A percentile compares a stretch with the other conserved stretches of the same genome.
These are phyloP conservation scores for Typha latifolia DNA, from an alignment of 176 grass and related monocot species.

Conservation along the genomic window DNA sequence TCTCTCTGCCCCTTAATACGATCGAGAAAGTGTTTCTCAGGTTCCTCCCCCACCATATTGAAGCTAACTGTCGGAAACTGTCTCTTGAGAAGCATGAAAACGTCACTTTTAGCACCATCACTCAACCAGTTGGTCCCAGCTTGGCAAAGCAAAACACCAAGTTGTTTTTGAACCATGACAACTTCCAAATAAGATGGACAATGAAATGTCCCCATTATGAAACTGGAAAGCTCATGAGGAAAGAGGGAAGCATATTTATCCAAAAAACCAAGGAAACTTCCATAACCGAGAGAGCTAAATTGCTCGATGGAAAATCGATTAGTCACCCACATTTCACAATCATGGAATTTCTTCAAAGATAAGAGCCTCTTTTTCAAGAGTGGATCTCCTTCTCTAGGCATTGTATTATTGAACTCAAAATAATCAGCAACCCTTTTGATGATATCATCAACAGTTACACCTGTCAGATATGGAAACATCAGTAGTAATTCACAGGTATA, in stretches of 20 bases:
- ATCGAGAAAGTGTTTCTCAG: conserved; percentile 19
- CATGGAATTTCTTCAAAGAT: conserved; percentile 43
- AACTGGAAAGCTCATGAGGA: conserved; percentile 33
- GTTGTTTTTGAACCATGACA: conserved; percentile 49
- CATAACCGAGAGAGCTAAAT: conserved; percentile 72
- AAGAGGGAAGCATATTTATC: conserved; percentile 45
- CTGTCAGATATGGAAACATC: conserved; percentile 19
- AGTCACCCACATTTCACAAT: conserved; percentile 60
- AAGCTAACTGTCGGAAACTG: conserved; percentile 79
- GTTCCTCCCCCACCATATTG: conserved; percentile 33
- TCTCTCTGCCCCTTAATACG: conserved; percentile 31
- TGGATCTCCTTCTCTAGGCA: conserved; percentile 6
- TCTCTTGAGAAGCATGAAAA: conserved; percentile 52
- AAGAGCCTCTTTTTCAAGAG: conserved; percentile 20
- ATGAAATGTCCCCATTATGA: conserved; percentile 31
- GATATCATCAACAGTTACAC: conserved; percentile 42
- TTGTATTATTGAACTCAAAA: conserved; percentile 44
- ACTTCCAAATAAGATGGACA: conserved; percentile 31
- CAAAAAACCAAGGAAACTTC: conserved; percentile 76
- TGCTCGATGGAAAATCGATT: conserved; percentile 58
- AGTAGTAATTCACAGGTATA: background rate
- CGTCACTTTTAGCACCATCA: conserved; percentile 40
- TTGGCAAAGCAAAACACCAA: conserved; percentile 60
- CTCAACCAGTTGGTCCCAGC: conserved; percentile 41
- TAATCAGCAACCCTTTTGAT: conserved; percentile 55